These are phyloP conservation scores for Ascobolus immersus DNA, from an alignment of 495 filamentous ascomycete species.

Conservation along the genomic window DNA sequence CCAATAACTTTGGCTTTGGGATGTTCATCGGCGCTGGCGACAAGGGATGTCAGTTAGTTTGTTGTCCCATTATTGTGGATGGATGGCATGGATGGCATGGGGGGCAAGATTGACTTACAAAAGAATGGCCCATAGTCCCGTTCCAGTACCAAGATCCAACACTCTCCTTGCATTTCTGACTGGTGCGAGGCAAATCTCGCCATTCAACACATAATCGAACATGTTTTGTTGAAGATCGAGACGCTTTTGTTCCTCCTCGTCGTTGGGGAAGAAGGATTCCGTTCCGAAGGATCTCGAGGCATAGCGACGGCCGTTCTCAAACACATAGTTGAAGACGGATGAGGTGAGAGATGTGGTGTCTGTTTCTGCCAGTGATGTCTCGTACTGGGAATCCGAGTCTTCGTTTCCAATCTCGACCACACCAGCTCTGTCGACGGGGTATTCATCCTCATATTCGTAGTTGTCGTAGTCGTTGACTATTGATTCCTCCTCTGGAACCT, in stretches of 20 bases:
- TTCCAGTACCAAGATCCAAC: constrained; percentile 31
- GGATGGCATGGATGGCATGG: no score
- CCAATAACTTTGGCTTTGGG: constrained; percentile 32
- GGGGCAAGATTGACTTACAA: no score
- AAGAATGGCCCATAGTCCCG: constrained; percentile 18
- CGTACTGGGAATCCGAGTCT: no score
- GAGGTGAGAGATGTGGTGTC: constrained; percentile 19
- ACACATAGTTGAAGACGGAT: constrained; percentile 16
- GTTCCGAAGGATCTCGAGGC: not conserved
- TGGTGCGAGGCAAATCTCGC: constrained; percentile 20
- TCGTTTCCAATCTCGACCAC: no score
- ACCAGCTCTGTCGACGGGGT: no score
- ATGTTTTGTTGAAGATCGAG: constrained; percentile 7
- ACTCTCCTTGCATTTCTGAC: constrained; percentile 19
- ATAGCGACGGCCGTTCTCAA: not conserved
- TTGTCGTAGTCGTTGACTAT: no score
- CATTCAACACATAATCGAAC: constrained; percentile 14
- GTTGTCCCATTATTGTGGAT: no score
- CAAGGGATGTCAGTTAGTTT: not conserved
- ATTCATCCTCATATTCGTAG: no score
- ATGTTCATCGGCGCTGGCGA: constrained; percentile 19
- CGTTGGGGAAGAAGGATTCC: not conserved
- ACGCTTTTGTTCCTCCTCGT: constrained; percentile 1
- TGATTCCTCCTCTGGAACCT: no score
- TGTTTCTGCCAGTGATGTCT: no score